Base-by-base conservation (phyloP, 2,329 filamentous ascomycete genomes). In the Dactylonectria macrodidyma region DNA sequence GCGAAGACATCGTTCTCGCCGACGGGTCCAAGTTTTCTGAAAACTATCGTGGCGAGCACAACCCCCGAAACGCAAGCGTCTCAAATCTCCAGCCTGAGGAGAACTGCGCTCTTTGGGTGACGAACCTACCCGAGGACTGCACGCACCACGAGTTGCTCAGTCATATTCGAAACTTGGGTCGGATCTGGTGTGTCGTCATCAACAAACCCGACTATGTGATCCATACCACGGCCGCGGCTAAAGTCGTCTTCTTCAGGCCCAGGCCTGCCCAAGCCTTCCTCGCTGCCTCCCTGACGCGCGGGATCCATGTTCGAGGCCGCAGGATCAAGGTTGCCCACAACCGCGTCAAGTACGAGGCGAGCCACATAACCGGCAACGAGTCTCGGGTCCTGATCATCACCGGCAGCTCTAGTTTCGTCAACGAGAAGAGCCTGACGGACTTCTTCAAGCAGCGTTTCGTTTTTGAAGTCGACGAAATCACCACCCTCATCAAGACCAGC, bases 71-170 rank as follows among this genome's bases (percentile, higher is more conserved):
- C 57, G 81, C 81, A 46, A 81, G 80, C 60, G 75, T 75, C 3
- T 72, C 78, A 12, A 60, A 77, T 26, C 76, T 83, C 5, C 9
- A 67, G 0, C 62, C 76, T 1, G 76, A 78, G 11, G 60, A 82
- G 36, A 89, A 88, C 75, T 87, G 86, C 36, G 82, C 85, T 0
- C 78, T 89, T 1, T 89, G 86, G 83, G 70, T 90, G 30, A 86
- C 84, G 2, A 85, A 86, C 57, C 81, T 90, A 0, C 85, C 87
- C 0, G 79, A 83, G 0, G 68, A 80, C 59, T 76, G 85, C 48
- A 82, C 79, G 2, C 80, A 84, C 47, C 70, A 76, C 30, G 79
- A 84, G 70, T 84, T 89, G 1, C 82, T 89, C 1, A 65, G 72
- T 1, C 69, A 78, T 3, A 82, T 89, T 50, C 80, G 82, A 11